phyloP scores from a whole-genome alignment of 176 grass and related monocot species.

The Aegilops longissima region DNA sequence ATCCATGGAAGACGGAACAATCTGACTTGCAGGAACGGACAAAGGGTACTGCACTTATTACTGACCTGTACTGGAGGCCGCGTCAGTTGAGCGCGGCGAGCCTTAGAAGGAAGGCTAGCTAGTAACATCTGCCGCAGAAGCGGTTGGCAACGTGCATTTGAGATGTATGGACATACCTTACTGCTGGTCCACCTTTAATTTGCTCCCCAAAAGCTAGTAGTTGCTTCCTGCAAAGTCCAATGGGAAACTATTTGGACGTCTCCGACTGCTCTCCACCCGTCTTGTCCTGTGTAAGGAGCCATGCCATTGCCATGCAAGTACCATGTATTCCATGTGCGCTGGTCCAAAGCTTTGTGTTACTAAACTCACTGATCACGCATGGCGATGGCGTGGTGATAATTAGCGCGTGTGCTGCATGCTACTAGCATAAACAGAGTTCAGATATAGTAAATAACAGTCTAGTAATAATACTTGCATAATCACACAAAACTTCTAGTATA shows the following conservation, averaged over 20 bases:
- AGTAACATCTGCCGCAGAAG: conserved; percentile 24
- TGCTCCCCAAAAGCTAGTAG: conserved; percentile 7
- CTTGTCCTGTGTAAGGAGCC: not conserved
- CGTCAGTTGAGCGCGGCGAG: not conserved
- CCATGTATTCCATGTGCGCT: conserved; percentile 7
- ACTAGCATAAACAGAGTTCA: not conserved
- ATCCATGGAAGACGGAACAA: conserved; percentile 1
- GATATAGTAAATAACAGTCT: too few relatives aligned
- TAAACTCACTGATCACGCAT: not conserved
- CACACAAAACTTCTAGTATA: not conserved
- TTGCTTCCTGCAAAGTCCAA: conserved; percentile 24
- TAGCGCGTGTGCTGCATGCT: not conserved
- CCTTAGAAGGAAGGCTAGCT: conserved; percentile 25
- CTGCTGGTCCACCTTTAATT: not conserved
- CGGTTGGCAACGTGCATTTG: conserved; percentile 20
- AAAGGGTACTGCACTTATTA: conserved; percentile 18
- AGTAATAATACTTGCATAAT: too few relatives aligned
- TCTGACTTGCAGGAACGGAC: not conserved
- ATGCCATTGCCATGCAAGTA: not conserved
- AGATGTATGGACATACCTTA: not conserved
- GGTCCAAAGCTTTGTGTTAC: not conserved
- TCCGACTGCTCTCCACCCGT: not conserved
- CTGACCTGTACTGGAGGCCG: not conserved
- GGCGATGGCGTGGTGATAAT: not conserved
- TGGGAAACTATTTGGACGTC: not conserved